phyloP scores from a whole-genome alignment of 176 grass and related monocot genomes.

The Bolboschoenus planiculmis region DNA sequence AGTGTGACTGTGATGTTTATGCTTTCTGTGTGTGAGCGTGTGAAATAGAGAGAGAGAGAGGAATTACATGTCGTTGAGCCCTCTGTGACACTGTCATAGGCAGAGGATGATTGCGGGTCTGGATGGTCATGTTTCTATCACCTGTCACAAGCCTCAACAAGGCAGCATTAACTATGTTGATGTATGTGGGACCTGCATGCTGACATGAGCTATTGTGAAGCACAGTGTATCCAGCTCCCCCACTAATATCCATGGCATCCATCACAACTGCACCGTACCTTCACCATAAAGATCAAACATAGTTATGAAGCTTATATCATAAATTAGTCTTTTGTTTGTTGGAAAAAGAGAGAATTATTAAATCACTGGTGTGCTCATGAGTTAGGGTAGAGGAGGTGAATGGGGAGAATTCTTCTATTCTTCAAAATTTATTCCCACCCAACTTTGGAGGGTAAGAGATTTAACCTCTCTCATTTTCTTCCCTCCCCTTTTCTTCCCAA shows the following conservation, averaged over 20 bases:
- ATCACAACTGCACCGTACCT: slow-evolving; percentile 48
- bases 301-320: not conserved
- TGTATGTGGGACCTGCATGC: slow-evolving; percentile 42
- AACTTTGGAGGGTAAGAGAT: not conserved
- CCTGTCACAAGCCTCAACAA: slow-evolving; percentile 35
- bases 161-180: slow-evolving; percentile 43
- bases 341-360: not conserved
- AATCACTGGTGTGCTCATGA: not conserved
- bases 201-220: slow-evolving; percentile 52
- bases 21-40: not conserved
- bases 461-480: not conserved
- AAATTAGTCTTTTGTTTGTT: not conserved
- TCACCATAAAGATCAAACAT: slow-evolving; percentile 12
- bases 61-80: slow-evolving; percentile 30
- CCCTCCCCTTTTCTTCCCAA: too few relatives aligned
- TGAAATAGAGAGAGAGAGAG: too few relatives aligned
- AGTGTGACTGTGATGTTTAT: not conserved
- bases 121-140: slow-evolving; percentile 33
- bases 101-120: slow-evolving; percentile 39
- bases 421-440: not conserved
- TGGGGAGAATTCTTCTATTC: not conserved
- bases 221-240: slow-evolving; percentile 39
- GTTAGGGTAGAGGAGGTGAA: not conserved
- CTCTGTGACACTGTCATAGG: slow-evolving; percentile 34
- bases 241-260: slow-evolving; percentile 28